Base-by-base conservation (phyloP, 2,329 filamentous ascomycete genomes). In the Fusarium pseudocircinatum region DNA sequence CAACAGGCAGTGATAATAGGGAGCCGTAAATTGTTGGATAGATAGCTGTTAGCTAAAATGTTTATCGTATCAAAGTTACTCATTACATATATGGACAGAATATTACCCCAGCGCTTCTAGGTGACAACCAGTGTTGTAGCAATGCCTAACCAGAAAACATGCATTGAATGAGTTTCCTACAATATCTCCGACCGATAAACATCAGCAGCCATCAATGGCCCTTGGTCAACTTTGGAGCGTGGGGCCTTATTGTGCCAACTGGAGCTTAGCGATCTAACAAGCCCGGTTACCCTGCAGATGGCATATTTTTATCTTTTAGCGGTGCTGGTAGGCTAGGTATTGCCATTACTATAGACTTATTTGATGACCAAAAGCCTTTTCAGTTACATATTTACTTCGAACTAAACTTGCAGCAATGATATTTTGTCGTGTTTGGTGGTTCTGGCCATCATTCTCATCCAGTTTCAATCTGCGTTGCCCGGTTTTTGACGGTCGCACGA, bases 381-480 rank as follows among this genome's bases (percentile, higher is more conserved):
- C 15, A 32, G 1, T 13, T 8, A n/a, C 7, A 8, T 16, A 10
- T 2, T 2, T 14, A 13, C 8, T 20, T 24, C 2, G 0, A 7
- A 34, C 2, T 5, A 34, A 34, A 34, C 34, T 34, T 14, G 14
- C 34, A 34, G 14, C 16, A 3, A 3, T 36, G 34, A 36, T 36
- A 15, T 16, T 36, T 4, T 16, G 16, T 36, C 2, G 34, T 16
- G 14, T 16, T 9, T 34, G 34, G 14, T 34, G 6, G 12, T n/a
- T 34, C 2, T 20, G 8, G 28, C 22, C 2, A 7, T 2, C 1
- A 2, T 4, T 10, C 5, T 24, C 22, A 14, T 14, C 7, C 3
- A 13, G 2, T 3, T 5, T 7, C 7, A 18, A 14, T 24, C 0
- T 10, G 8, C 10, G 0, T 0, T 2, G 13, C 15, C 2, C 1